Conservation (phyloP, 164 flowering plant species). For the Vitis amurensis region DNA sequence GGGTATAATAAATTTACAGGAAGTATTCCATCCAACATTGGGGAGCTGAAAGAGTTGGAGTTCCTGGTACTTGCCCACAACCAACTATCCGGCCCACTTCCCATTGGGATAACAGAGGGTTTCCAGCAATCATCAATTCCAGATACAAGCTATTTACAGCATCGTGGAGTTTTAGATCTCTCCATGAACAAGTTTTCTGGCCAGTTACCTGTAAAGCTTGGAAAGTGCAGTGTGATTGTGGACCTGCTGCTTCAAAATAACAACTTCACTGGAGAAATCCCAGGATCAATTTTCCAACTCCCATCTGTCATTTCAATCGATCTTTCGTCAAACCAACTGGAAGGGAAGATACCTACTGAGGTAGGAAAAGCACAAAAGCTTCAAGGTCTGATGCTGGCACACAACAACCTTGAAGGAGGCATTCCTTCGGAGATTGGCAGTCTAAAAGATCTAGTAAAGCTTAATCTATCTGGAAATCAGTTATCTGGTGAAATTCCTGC, state of each 20-base stretch:
- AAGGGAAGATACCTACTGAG: slow-evolving; percentile 12
- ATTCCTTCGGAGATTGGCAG: slow-evolving; percentile 15
- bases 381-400: slow-evolving; percentile 12
- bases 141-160: slow-evolving; percentile 14
- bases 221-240: slow-evolving; percentile 10
- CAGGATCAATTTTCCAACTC: slow-evolving; percentile 12
- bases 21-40: slow-evolving; percentile 1
- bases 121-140: slow-evolving; percentile 12
- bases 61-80: slow-evolving; percentile 17
- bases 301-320: slow-evolving; percentile 11
- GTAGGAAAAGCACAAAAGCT: slow-evolving; percentile 11
- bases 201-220: slow-evolving; percentile 12
- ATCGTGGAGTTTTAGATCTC: slow-evolving; percentile 14
- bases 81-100: slow-evolving; percentile 9
- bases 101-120: slow-evolving; percentile 13
- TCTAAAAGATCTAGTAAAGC: slow-evolving; percentile 14
- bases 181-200: slow-evolving; percentile 18
- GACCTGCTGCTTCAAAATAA: slow-evolving; percentile 14
- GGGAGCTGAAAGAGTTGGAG: slow-evolving; percentile 12
- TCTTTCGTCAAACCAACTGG: slow-evolving; percentile 12
- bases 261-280: slow-evolving; percentile 8
- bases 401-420: slow-evolving; percentile 10
- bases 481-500: slow-evolving; percentile 10
- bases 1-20: slow-evolving; percentile 15
- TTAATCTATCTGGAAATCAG: slow-evolving; percentile 14